Conservation (phyloP, 2,329 filamentous ascomycete genomes). For the Alternaria conjuncta region DNA sequence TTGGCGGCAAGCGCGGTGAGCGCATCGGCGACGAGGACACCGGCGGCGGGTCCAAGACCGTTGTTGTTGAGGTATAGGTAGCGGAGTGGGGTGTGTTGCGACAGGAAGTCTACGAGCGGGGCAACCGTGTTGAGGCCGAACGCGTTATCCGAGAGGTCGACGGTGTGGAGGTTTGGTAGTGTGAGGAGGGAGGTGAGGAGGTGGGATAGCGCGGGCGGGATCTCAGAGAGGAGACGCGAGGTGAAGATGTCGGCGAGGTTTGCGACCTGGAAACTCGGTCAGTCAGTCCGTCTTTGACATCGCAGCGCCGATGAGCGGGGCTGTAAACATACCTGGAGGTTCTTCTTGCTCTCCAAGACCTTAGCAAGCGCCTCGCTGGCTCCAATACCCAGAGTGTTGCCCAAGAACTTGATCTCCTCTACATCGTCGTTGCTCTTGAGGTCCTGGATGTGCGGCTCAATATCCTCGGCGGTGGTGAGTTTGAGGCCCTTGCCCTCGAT, state of each 20-base stretch:
- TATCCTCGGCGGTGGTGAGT: slow-evolving; percentile 85
- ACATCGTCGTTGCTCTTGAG: slow-evolving; percentile 75
- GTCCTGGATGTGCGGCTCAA: slow-evolving; percentile 80
- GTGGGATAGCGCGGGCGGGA: slow-evolving; percentile 84
- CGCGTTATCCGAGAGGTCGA: slow-evolving; percentile 97
- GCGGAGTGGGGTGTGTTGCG: slow-evolving; percentile 85
- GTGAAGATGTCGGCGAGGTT: slow-evolving; percentile 99
- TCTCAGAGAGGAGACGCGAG: slow-evolving; percentile 88
- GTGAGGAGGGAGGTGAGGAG: slow-evolving; percentile 87
- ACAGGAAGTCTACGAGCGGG: slow-evolving; percentile 89
- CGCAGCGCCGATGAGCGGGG: background rate
- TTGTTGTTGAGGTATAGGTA: slow-evolving; percentile 99
- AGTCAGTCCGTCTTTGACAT: slow-evolving; percentile 4
- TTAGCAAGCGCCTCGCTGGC: slow-evolving; percentile 86
- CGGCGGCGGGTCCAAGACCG: slow-evolving; percentile 89
- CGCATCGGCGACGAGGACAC: slow-evolving; percentile 86
- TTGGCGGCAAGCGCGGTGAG: slow-evolving; percentile 81
- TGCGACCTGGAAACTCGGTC: slow-evolving; percentile 62
- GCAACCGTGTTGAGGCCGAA: slow-evolving; percentile 96
- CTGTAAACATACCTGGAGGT: slow-evolving; percentile 65
- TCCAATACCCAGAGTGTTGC: slow-evolving; percentile 90
- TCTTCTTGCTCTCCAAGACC: slow-evolving; percentile 83
- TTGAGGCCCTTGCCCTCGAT: slow-evolving; percentile 92
- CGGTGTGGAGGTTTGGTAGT: slow-evolving; percentile 82
- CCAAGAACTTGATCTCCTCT: slow-evolving; percentile 84